Evolutionary conservation across 345 rosid genomes (phyloP), one percentile per base, ranked within the genome.

Genomic region (Jatropha curcas): DNA sequence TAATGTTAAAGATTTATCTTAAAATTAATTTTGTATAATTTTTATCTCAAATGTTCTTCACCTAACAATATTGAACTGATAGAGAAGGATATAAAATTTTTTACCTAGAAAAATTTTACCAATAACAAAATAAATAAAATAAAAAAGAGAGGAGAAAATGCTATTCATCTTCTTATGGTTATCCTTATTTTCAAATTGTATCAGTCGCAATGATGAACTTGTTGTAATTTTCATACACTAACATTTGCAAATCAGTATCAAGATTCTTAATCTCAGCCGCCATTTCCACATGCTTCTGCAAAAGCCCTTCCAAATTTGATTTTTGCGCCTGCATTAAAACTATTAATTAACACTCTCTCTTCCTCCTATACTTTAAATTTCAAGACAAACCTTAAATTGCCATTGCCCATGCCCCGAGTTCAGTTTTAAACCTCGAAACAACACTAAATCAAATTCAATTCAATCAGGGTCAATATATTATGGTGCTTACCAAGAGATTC

Each of bases 171-270:
- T n/a, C n/a, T n/a, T n/a, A n/a, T n/a, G n/a, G n/a, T n/a, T n/a
- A n/a, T n/a, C n/a, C n/a, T n/a, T n/a, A n/a, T n/a, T n/a, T n/a
- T n/a, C n/a, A n/a, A n/a, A 96, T 96, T 13, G 99, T 86, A 84
- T 96, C 99, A 16, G 99, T 96, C 62, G 99, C 99, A 71, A 98
- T 91, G 78, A 93, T 91, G 77, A 96, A 96, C 85, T 96, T 91
- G 81, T 88, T 96, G 85, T 96, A 96, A 70, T 96, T 96, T 77
- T 96, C 98, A 76, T 93, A 96, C 11, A 93, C 97, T 37, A 96
- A 68, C 98, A 93, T 96, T 82, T 96, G 99, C 86, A 96, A 85
- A 82, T 96, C 99, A 20, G 99, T 93, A 57, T 96, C 99, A 10
- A 96, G 91, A 84, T 96, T 96, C 77, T 96, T 96, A 22, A 96